A percentile compares a stretch with the other conserved stretches of the same genome.
Evolutionary conservation across 2,329 filamentous ascomycete species (phyloP).

Genomic region (Fusarium goolgardi): DNA sequence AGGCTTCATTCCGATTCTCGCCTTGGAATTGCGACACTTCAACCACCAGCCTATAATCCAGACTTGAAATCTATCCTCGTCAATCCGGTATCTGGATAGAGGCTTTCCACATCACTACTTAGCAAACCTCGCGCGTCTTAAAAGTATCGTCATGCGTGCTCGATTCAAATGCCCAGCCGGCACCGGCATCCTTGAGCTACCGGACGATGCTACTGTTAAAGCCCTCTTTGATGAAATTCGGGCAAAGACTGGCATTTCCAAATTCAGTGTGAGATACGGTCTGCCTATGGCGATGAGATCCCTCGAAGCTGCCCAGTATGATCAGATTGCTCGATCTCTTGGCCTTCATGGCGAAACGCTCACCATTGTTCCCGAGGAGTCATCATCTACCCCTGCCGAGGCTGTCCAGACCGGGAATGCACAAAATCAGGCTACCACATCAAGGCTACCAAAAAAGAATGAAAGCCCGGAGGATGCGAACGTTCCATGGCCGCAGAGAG

Average conservation of each 20-base stretch:
- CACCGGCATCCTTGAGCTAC: slow-evolving; percentile 74
- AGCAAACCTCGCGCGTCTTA: neutral
- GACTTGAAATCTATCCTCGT: neutral
- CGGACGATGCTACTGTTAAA: slow-evolving; percentile 73
- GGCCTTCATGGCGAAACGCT: slow-evolving; percentile 63
- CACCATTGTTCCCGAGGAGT: slow-evolving; percentile 60
- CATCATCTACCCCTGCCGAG: slow-evolving; percentile 26
- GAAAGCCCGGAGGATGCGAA: slow-evolving; percentile 51
- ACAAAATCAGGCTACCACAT: slow-evolving; percentile 11
- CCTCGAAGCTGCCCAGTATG: slow-evolving; percentile 68
- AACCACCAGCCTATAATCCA: neutral
- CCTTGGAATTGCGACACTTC: slow-evolving; percentile 14
- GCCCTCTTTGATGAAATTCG: slow-evolving; percentile 71
- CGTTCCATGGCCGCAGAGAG: slow-evolving; percentile 62
- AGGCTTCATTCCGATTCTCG: slow-evolving; percentile 18
- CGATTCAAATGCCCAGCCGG: slow-evolving; percentile 81
- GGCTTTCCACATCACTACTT: neutral
- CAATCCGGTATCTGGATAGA: neutral
- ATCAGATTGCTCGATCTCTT: slow-evolving; percentile 60
- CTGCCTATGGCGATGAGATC: slow-evolving; percentile 76
- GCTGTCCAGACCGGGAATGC: slow-evolving; percentile 9
- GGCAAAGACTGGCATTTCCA: slow-evolving; percentile 70
- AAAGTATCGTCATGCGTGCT: slow-evolving; percentile 69
- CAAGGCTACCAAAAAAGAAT: slow-evolving; percentile 7
- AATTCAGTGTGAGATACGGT: slow-evolving; percentile 84